Base-by-base conservation (phyloP, 192 early-diverging fungal genomes). In the Coemansia guatemalensis region DNA sequence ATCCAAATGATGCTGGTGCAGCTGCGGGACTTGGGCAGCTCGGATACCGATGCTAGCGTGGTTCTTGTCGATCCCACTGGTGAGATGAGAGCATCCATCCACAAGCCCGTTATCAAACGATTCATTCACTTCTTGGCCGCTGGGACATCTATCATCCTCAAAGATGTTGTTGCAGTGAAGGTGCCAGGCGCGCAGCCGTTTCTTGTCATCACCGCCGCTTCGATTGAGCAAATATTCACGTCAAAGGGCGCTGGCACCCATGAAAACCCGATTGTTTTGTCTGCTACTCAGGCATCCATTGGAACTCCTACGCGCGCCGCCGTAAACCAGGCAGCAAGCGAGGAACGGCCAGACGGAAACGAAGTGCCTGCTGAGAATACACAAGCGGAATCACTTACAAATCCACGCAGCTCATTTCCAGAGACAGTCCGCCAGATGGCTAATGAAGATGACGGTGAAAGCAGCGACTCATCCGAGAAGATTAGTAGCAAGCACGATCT, bases 31-130 rank as follows among this genome's bases (percentile, higher is more conserved):
- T 67, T 74, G 5, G 48, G 50, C 18, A 53, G 52, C 41, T 60
- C 68, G 0, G 71, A 82, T 26, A 44, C 69, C 0, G 75, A 82
- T 30, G 69, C 69, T 4, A 64, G 61, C 29, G 73, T 62, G 4
- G 57, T 71, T 32, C 29, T 78, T 2, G 72, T 75, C 14, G 81
- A 82, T 33, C 81, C 81, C 2, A 78, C 81, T 0, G 81, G 81
- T 27, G 72, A 74, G 58, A 73, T 79, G 53, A 22, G 53, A 3
- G 76, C 71, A 12, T 79, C 76, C n/a, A 67, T 79, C n/a, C 76
- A 79, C 49, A 23, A 50, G 1, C 60, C 50, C 29, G 71, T 79
- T 3, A 60, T 74, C 56, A 60, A 57, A 12, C 62, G 68, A 9
- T 65, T 74, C 5, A 54, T 56, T 11, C 25, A 69, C 11, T 69